Percentiles rank a stretch among this genome's conserved stretches.
Evolutionary conservation across 441 rosid genomes (phyloP).

Genomic region (Populus hybrid): DNA sequence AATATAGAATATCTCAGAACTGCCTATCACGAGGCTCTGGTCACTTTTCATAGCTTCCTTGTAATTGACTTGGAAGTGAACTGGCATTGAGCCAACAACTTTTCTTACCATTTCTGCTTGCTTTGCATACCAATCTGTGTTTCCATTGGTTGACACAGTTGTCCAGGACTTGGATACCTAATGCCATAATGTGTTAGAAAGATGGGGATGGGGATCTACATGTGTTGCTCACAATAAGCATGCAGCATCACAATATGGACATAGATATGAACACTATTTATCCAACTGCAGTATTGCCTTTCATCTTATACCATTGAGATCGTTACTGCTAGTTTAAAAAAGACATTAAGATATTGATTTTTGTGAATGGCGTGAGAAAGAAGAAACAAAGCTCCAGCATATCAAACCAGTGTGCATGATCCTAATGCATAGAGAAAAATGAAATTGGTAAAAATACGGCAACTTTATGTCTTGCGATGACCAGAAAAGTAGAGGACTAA

Average conservation of each 20-base stretch:
- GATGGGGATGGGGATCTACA: not conserved
- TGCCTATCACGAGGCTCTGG: conserved; percentile 53
- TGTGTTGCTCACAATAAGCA: not conserved
- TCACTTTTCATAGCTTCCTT: conserved; percentile 58
- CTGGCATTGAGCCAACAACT: conserved; percentile 74
- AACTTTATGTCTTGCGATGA: not conserved
- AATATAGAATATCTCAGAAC: conserved; percentile 82
- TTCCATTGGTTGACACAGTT: conserved; percentile 39
- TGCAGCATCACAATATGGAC: not conserved
- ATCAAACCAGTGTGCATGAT: not conserved
- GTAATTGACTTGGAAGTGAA: conserved; percentile 83
- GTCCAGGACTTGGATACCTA: conserved; percentile 83
- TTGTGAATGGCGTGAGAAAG: not conserved
- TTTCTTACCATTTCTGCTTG: conserved; percentile 69
- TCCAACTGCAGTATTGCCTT: not conserved
- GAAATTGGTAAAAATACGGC: not conserved
- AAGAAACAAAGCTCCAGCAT: not conserved
- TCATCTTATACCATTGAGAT: not conserved
- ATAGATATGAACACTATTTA: not conserved
- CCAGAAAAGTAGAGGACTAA: not conserved
- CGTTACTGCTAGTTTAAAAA: not conserved
- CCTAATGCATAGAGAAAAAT: not conserved
- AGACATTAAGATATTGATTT: not conserved
- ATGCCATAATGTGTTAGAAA: conserved; percentile 12
- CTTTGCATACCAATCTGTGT: conserved; percentile 60